Evolutionary conservation across 768 basidiomycete genomes (phyloP), one percentile per base, ranked within the genome.

Genomic region (Boletus pseudopeckii): DNA sequence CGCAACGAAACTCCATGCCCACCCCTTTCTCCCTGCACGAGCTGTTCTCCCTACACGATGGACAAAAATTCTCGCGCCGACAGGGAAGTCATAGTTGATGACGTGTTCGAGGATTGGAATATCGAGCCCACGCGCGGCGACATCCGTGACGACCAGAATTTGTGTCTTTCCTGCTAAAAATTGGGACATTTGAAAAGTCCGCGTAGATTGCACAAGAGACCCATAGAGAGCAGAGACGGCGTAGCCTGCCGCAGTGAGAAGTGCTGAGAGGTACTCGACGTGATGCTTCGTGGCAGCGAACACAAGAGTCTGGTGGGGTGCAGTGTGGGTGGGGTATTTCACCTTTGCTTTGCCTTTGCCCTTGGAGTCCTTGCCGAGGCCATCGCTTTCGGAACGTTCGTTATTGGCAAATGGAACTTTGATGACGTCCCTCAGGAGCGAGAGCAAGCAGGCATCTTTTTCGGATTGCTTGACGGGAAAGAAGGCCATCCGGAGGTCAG

Each of bases 231-330:
- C 88, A 13, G 96, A 96, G 17, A 92, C 86, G 2, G 90, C 76
- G 67, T 96, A 99, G 11, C 92, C 92, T 9, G 88, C 86, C 13
- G 87, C 79, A 4, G 77, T 78, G 50, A 99, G 79, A 5, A 99
- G 76, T 40, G 80, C 81, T 2, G 83, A 79, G 42, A 98, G 79
- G 69, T 97, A 99, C 71, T 98, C 97, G 64, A 99, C 94, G 62
- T 99, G 97, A 65, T 99, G 97, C 70, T 99, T 98, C 18, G 97
- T 99, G 7, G 96, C 92, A 3, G 88, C 86, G 64, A 99, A 99
- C 8, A 99, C 80, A 45, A 99, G 83, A 1, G 94, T 94, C 71
- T 99, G 97, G 68, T 94, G 88, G 22, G 91, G 84, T 3, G 84
- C 84, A 7, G 82, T 82, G n/a, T 71, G 71, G n/a, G 73, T 71